phyloP scores from a whole-genome alignment of 2,329 filamentous ascomycete genomes.

The Aspergillus cejpii region DNA sequence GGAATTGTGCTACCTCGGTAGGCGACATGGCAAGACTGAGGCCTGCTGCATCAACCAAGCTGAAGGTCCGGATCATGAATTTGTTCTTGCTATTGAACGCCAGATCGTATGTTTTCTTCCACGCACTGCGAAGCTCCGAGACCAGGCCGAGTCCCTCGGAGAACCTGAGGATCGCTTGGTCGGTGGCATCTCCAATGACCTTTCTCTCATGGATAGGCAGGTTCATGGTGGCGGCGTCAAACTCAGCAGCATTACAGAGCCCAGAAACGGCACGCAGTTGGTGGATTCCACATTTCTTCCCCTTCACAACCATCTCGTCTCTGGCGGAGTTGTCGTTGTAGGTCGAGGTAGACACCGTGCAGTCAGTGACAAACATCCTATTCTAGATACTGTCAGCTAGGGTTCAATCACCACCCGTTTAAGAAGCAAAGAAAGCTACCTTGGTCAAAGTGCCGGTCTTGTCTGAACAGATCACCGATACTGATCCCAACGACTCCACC shows the following conservation, averaged over 20 bases:
- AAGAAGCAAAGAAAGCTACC: conserved; percentile 6
- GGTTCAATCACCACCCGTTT: too few species aligned
- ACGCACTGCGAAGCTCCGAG: conserved; percentile 53
- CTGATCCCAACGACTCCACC: conserved; percentile 66
- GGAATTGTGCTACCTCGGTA: conserved; percentile 3
- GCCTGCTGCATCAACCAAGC: conserved; percentile 20
- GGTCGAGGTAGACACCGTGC: conserved; percentile 51
- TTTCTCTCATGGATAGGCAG: conserved; percentile 55
- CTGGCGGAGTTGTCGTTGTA: conserved; percentile 49
- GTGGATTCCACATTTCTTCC: conserved; percentile 40
- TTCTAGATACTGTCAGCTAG: conserved; percentile 43
- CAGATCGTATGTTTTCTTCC: conserved; percentile 61
- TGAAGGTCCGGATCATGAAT: conserved; percentile 64
- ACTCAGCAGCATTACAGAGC: conserved; percentile 69
- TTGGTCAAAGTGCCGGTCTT: conserved; percentile 55
- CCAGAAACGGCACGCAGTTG: conserved; percentile 58
- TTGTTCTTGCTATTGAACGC: conserved; percentile 81
- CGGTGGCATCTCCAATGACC: conserved; percentile 69
- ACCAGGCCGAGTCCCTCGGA: conserved; percentile 60
- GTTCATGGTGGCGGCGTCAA: conserved; percentile 59
- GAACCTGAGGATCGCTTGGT: conserved; percentile 66
- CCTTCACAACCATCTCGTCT: conserved; percentile 34
- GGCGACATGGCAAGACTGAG: conserved; percentile 3
- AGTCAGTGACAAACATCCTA: conserved; percentile 66
- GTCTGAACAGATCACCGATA: conserved; percentile 68